Base-by-base conservation (phyloP, 768 basidiomycete species). In the Clitopilus passeckerianus region DNA sequence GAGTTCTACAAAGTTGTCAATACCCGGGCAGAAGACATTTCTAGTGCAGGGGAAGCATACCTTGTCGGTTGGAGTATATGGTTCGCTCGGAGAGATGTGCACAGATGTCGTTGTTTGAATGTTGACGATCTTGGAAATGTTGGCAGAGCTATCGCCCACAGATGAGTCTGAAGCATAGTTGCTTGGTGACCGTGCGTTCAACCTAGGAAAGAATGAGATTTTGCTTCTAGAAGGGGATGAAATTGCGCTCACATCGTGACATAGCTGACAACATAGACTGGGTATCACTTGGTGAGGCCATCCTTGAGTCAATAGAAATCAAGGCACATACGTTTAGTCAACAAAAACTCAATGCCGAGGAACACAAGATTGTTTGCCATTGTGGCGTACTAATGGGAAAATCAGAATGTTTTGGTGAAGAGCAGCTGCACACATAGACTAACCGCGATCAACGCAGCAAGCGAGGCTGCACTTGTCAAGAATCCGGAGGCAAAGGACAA, bases 201-300 rank as follows among this genome's bases (percentile, higher is more conserved):
- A 63, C 67, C 67, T 68, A 34, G 20, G 59, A 34, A 20, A 14
- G 34, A n/a, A 23, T 15, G 33, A 30, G 56, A 54, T 4, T 24
- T 10, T 0, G 3, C 22, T 16, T 34, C 44, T 15, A 16, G 22
- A 57, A 33, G 33, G n/a, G 33, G 4, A 30, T 22, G 18, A 10
- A 37, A 16, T 15, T 7, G 10, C 46, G 10, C 62, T 20, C 60
- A 70, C 71, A 72, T 72, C 12, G 71, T 69, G 23, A 72, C 61
- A 57, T 67, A 71, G 54, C 71, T 72, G 59, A 70, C 70, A 60
- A 68, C 66, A 52, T 72, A 72, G 16, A 71, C 71, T 72, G 56
- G 18, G 18, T 18, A 34, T 6, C n/a, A 16, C 10, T 46, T 20
- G 18, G 34, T 46, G 27, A 53, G 9, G 20, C 23, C 14, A 27